phyloP scores from a whole-genome alignment of 2,329 filamentous ascomycete species.

The Sordariomycetes sp. region DNA sequence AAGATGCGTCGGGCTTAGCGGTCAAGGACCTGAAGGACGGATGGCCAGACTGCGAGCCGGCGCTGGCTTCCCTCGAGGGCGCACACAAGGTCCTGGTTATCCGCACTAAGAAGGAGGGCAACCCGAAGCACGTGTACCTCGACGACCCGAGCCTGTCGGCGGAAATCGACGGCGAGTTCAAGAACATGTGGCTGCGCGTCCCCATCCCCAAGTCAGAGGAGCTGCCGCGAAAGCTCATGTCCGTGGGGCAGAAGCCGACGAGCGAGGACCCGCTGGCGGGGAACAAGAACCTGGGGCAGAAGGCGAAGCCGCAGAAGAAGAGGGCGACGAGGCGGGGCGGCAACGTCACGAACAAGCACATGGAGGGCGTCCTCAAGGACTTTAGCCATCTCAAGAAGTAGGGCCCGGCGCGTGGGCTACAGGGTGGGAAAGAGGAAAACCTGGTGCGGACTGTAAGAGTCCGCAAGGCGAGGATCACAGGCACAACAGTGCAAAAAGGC shows the following conservation, averaged over 20 bases:
- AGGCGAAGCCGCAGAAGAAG: conserved; percentile 66
- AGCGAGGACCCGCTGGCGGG: conserved; percentile 61
- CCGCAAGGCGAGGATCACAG: background rate
- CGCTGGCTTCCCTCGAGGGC: conserved; percentile 66
- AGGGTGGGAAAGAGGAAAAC: background rate
- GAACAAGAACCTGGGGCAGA: conserved; percentile 25
- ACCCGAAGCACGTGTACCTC: conserved; percentile 77
- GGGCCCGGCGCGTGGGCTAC: background rate
- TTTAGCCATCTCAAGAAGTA: conserved; percentile 30
- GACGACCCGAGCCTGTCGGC: conserved; percentile 73
- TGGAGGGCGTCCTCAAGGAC: conserved; percentile 72
- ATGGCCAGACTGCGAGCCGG: conserved; percentile 75
- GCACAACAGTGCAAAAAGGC: background rate
- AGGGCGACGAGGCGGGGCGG: conserved; percentile 54
- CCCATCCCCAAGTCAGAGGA: conserved; percentile 66
- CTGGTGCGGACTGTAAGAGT: background rate
- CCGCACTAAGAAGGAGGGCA: conserved; percentile 84
- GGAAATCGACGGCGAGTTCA: conserved; percentile 72
- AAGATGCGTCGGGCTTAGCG: conserved; percentile 67
- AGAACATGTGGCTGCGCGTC: conserved; percentile 71
- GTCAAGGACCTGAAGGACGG: conserved; percentile 94
- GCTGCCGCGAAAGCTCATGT: conserved; percentile 65
- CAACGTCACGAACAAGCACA: conserved; percentile 81
- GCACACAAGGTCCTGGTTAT: conserved; percentile 76
- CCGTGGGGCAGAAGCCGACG: conserved; percentile 72